Evolutionary conservation across 495 filamentous ascomycete species (phyloP).

Genomic region (Penicillium bialowiezense): DNA sequence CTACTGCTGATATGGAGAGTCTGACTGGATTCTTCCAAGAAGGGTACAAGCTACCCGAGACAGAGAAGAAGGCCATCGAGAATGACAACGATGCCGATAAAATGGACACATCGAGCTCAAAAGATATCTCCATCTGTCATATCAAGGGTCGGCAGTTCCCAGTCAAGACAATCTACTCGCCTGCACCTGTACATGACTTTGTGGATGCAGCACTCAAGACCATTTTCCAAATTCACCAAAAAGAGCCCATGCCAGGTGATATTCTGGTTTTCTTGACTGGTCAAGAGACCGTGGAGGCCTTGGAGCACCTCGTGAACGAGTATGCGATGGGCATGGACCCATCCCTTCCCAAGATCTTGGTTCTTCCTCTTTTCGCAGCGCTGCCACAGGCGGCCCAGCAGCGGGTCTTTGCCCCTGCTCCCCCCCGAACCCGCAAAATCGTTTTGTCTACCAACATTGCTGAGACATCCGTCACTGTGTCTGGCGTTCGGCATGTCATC

Average conservation of each 20-base stretch:
- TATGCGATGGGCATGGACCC: constrained; percentile 67
- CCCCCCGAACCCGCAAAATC: constrained; percentile 76
- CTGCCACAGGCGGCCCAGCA: constrained; percentile 78
- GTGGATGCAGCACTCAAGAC: constrained; percentile 75
- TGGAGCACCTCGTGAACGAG: constrained; percentile 79
- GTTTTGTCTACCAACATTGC: constrained; percentile 96
- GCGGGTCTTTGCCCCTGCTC: constrained; percentile 74
- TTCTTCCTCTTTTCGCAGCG: constrained; percentile 71
- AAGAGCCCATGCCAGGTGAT: constrained; percentile 88
- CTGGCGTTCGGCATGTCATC: constrained; percentile 86
- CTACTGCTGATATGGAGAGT: constrained; percentile 82
- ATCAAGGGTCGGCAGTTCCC: constrained; percentile 89
- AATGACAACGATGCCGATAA: constrained; percentile 7
- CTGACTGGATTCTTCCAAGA: constrained; percentile 72
- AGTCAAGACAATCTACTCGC: constrained; percentile 74
- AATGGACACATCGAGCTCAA: constrained; percentile 3
- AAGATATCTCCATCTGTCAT: constrained; percentile 55
- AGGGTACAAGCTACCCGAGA: constrained; percentile 21
- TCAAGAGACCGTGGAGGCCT: constrained; percentile 84
- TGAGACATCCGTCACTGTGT: constrained; percentile 94
- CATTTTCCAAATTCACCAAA: constrained; percentile 85
- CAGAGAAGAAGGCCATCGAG: constrained; percentile 14
- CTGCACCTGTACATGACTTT: constrained; percentile 77
- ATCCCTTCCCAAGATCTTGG: constrained; percentile 69
- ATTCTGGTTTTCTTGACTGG: constrained; percentile 92